Conservation (phyloP, 495 filamentous ascomycete species). For the Polyplosphaeria fusca region DNA sequence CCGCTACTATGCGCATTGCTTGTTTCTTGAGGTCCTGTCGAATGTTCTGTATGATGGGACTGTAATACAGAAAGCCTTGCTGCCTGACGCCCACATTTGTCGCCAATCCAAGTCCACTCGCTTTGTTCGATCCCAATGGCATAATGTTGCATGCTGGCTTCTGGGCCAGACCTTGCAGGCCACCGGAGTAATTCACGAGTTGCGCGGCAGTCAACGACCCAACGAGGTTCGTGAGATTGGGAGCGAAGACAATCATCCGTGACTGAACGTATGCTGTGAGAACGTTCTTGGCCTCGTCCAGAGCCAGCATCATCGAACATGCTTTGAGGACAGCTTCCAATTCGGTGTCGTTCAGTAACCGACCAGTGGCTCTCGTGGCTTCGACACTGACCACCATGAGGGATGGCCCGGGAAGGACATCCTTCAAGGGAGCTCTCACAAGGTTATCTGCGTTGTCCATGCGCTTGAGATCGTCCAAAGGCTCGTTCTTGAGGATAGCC, state of each 20-base stretch:
- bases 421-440: constrained; percentile 67
- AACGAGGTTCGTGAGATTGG: constrained; percentile 88
- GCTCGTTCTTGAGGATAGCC: constrained; percentile 87
- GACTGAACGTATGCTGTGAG: constrained; percentile 96
- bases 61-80: constrained; percentile 91
- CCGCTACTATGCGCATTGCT: constrained; percentile 91
- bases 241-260: constrained; percentile 92
- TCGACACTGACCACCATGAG: constrained; percentile 96
- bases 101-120: constrained; percentile 78
- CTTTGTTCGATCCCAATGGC: constrained; percentile 83
- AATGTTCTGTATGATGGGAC: constrained; percentile 77
- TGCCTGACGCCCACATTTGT: constrained; percentile 90
- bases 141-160: constrained; percentile 90
- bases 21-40: constrained; percentile 85
- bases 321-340: constrained; percentile 71
- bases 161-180: constrained; percentile 81
- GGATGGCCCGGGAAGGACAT: constrained; percentile 79
- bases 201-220: constrained; percentile 95
- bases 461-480: constrained; percentile 81
- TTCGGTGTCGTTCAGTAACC: constrained; percentile 69
- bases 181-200: constrained; percentile 89
- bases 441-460: constrained; percentile 72
- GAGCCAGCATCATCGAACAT: constrained; percentile 79
- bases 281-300: constrained; percentile 81
- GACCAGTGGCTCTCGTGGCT: constrained; percentile 82